A percentile compares a stretch with the other conserved stretches of the same genome.
These are phyloP conservation scores for Quercus agrifolia DNA, from an alignment of 306 rosid species.

Conservation along the genomic window DNA sequence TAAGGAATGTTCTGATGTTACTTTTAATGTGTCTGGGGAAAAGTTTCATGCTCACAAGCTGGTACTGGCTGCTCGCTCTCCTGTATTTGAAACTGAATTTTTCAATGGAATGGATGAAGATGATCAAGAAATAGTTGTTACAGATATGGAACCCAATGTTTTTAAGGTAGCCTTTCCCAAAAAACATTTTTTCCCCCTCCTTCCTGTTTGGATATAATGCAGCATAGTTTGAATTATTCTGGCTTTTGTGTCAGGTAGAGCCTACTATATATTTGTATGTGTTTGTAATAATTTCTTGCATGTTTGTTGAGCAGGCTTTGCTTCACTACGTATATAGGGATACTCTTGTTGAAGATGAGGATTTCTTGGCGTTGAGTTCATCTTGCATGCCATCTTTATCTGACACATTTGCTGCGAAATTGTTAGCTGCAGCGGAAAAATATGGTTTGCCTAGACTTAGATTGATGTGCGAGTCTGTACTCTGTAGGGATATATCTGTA, in stretches of 20 bases:
- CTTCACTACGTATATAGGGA: constrained; percentile 89
- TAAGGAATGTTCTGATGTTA: constrained; percentile 85
- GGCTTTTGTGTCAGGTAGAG: neutral
- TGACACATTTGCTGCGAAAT: constrained; percentile 75
- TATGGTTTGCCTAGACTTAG: constrained; percentile 81
- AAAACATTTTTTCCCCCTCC: neutral
- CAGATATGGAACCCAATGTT: constrained; percentile 84
- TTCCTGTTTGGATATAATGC: constrained; percentile 9
- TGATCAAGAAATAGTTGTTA: constrained; percentile 49
- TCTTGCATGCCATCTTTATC: constrained; percentile 57
- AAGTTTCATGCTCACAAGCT: constrained; percentile 87
- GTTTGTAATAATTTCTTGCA: constrained; percentile 23
- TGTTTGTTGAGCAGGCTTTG: constrained; percentile 67
- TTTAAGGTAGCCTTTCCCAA: constrained; percentile 63
- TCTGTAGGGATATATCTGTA: constrained; percentile 87
- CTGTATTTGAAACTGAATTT: constrained; percentile 63
- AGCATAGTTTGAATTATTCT: neutral
- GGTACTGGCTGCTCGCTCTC: constrained; percentile 89
- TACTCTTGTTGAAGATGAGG: constrained; percentile 76
- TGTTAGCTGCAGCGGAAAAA: constrained; percentile 88
- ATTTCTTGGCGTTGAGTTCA: constrained; percentile 59
- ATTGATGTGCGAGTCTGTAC: constrained; percentile 91
- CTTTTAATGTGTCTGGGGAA: constrained; percentile 75
- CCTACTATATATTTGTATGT: constrained; percentile 10
- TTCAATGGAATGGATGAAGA: constrained; percentile 57